Conservation (phyloP, 2,329 filamentous ascomycete species). For the Kalmusia sp. region DNA sequence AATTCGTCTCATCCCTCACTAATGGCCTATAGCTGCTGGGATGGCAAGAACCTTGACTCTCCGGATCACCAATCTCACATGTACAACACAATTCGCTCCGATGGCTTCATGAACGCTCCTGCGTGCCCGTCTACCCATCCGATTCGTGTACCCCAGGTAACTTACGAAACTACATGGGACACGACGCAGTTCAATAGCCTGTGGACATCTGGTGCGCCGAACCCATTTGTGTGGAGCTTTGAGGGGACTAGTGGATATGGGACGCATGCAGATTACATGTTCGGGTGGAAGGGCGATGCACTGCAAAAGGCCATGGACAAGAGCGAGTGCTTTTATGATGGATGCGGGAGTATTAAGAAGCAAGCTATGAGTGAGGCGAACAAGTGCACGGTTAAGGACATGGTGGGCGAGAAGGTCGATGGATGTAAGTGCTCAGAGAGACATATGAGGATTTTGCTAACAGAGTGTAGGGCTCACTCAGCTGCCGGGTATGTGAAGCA, state of each 20-base stretch:
- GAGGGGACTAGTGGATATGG: constrained; percentile 21
- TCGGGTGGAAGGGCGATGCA: constrained; percentile 26
- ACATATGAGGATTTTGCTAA: background rate
- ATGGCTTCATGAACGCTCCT: constrained; percentile 30
- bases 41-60: constrained; percentile 57
- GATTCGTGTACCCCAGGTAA: constrained; percentile 31
- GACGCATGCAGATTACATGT: constrained; percentile 34
- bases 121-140: constrained; percentile 30
- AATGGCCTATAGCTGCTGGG: constrained; percentile 41
- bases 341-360: constrained; percentile 28
- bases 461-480: background rate
- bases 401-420: constrained; percentile 26
- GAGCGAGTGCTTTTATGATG: constrained; percentile 27
- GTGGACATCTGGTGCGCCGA: constrained; percentile 21
- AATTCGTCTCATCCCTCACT: background rate
- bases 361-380: constrained; percentile 31
- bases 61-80: constrained; percentile 57
- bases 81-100: constrained; percentile 28
- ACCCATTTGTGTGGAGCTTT: constrained; percentile 24
- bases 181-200: constrained; percentile 33
- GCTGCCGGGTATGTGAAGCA: background rate
- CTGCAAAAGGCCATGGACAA: constrained; percentile 26
- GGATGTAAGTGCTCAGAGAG: constrained; percentile 20
- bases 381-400: constrained; percentile 29
- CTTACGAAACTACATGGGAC: constrained; percentile 33